phyloP scores from a whole-genome alignment of 176 grass and related monocot genomes.

The Ensete glaucum region DNA sequence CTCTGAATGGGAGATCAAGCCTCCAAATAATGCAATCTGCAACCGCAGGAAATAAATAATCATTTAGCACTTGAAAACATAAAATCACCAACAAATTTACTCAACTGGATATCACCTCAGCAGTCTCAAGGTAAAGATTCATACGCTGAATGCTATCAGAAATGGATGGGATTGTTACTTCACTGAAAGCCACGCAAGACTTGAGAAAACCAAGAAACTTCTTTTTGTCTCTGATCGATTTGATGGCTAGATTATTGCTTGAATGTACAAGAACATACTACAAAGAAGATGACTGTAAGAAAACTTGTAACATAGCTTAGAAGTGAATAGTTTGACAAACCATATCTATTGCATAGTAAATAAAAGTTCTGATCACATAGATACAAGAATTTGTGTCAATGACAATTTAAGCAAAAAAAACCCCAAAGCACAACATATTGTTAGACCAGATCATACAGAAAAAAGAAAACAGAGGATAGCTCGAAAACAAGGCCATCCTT shows the following conservation, averaged over 20 bases:
- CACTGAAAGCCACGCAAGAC: conserved; percentile 16
- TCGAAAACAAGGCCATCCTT: too few species aligned
- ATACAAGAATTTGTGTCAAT: too few species aligned
- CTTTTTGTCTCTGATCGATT: background rate
- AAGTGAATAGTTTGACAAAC: background rate
- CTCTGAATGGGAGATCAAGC: conserved; percentile 7
- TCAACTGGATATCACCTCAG: conserved; percentile 11
- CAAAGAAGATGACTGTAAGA: background rate
- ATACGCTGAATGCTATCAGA: conserved; percentile 3
- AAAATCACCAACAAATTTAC: background rate
- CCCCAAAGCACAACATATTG: too few species aligned
- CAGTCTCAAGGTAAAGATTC: conserved; percentile 21
- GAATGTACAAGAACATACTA: conserved; percentile 15
- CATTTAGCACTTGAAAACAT: background rate
- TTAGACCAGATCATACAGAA: too few species aligned
- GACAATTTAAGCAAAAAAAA: too few species aligned
- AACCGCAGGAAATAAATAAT: background rate
- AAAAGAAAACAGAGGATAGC: too few species aligned
- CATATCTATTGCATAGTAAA: background rate
- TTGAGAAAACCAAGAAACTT: conserved; percentile 14
- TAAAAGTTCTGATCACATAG: too few species aligned
- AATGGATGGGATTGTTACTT: conserved; percentile 19
- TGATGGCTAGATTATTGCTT: conserved; percentile 10
- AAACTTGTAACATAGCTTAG: background rate
- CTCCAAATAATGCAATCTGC: conserved; percentile 19